Conservation (phyloP, 2,329 filamentous ascomycete species). For the Dactylellina leptospora region DNA sequence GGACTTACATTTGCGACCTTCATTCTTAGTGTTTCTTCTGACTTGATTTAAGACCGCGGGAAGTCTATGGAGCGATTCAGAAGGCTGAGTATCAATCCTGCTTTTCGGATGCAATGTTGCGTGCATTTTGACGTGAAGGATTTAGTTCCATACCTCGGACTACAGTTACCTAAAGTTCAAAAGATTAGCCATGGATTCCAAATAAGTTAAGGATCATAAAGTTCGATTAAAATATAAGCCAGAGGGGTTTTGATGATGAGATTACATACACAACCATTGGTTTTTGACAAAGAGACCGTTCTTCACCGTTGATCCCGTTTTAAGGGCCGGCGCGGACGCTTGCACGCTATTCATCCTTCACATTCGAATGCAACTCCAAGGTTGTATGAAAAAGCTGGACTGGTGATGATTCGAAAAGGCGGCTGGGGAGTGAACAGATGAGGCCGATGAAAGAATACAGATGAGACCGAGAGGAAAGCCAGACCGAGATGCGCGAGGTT, state of each 20-base stretch:
- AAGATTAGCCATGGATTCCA: conserved; percentile 12
- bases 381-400: no score
- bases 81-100: conserved; percentile 2
- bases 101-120: background rate
- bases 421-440: no score
- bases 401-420: no score
- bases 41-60: conserved; percentile 22
- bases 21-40: conserved; percentile 23
- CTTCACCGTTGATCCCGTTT: background rate
- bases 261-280: conserved; percentile 47
- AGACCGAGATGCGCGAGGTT: no score
- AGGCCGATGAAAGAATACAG: no score
- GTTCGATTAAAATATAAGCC: no score
- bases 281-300: conserved; percentile 50
- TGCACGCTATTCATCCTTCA: conserved; percentile 4
- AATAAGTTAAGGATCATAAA: background rate
- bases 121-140: background rate
- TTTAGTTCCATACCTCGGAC: conserved; percentile 37
- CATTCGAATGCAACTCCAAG: background rate
- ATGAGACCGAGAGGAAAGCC: no score
- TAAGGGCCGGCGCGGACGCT: conserved; percentile 1
- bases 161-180: conserved; percentile 24
- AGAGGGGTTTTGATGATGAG: no score
- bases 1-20: conserved; percentile 41
- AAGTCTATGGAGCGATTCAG: conserved; percentile 19